phyloP scores from a whole-genome alignment of 1,139 yeast genomes.

The Sugiyamaella paludigena region DNA sequence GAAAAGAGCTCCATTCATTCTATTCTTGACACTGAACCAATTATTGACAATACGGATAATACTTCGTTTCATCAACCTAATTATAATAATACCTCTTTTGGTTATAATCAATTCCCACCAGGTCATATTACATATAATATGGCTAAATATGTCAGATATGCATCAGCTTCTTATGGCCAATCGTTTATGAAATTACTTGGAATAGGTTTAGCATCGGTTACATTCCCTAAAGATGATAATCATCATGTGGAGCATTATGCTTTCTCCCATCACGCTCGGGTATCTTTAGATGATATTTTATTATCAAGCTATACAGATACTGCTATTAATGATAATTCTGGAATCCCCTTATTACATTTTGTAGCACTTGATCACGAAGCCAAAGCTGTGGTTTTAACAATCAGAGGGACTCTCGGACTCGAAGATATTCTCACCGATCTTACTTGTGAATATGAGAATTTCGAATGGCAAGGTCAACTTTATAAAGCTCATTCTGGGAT shows the following conservation, averaged over 20 bases:
- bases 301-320: slow-evolving; percentile 35
- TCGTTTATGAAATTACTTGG: slow-evolving; percentile 38
- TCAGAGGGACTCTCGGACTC: slow-evolving; percentile 38
- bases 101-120: too few species aligned
- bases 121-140: too few species aligned
- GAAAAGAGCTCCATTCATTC: too few species aligned
- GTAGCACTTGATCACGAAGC: slow-evolving; percentile 37
- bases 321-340: slow-evolving; percentile 30
- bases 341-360: slow-evolving; percentile 37
- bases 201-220: slow-evolving; percentile 26
- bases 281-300: slow-evolving; percentile 35
- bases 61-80: too few species aligned
- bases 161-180: slow-evolving; percentile 40
- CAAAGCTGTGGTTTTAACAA: slow-evolving; percentile 36
- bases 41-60: too few species aligned
- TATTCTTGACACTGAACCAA: too few species aligned
- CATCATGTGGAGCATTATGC: slow-evolving; percentile 38
- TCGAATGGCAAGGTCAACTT: slow-evolving; percentile 32
- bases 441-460: slow-evolving; percentile 35
- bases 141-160: slow-evolving; percentile 36
- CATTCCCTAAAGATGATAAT: slow-evolving; percentile 23
- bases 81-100: too few species aligned
- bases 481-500: slow-evolving; percentile 39
- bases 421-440: slow-evolving; percentile 39
- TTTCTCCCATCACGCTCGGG: slow-evolving; percentile 36